phyloP scores from a whole-genome alignment of 116 monocot species.

The Phalaenopsis hybrid region DNA sequence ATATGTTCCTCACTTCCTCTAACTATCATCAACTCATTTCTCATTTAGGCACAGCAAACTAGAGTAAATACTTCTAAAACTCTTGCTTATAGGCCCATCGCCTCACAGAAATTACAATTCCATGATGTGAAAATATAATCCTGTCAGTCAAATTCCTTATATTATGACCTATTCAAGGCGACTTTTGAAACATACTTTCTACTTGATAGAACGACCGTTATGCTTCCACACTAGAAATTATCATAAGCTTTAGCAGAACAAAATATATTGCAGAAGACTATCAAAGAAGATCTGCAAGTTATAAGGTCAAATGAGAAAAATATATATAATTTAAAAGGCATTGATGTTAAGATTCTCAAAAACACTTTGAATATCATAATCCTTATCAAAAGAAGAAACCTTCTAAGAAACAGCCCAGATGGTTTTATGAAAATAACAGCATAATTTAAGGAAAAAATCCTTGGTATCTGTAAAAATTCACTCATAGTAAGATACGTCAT shows the following conservation, averaged over 20 bases:
- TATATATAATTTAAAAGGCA: background rate
- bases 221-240: background rate
- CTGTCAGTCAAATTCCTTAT: too few relatives aligned
- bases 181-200: background rate
- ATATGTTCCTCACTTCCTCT: background rate
- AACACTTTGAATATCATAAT: background rate
- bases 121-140: too few relatives aligned
- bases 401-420: background rate
- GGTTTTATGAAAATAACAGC: background rate
- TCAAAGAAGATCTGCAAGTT: background rate
- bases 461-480: background rate
- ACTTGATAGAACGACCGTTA: too few relatives aligned
- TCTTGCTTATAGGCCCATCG: background rate
- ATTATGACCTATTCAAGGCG: too few relatives aligned
- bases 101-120: background rate
- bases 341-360: background rate
- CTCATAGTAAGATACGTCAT: background rate
- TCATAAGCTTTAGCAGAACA: background rate
- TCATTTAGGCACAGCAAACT: background rate
- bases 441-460: background rate
- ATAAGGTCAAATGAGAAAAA: background rate
- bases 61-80: background rate
- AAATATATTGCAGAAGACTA: background rate
- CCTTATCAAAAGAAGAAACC: background rate
- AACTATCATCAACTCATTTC: background rate